These are phyloP conservation scores for Solanum pimpinellifolium DNA, from an alignment of 257 asterid species.

Conservation along the genomic window DNA sequence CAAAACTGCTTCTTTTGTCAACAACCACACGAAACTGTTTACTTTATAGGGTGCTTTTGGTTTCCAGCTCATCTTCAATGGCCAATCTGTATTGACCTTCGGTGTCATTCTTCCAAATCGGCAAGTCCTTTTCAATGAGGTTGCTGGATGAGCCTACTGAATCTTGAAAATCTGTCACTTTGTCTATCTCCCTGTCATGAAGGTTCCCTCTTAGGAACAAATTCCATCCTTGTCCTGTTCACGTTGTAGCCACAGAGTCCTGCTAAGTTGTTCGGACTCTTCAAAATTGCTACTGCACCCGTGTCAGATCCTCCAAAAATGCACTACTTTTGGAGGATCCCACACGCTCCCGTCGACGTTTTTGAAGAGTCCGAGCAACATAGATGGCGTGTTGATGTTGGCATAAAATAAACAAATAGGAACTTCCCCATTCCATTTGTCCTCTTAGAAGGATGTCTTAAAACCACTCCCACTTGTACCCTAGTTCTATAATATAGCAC, in stretches of 20 bases:
- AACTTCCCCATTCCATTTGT: neutral
- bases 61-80: neutral
- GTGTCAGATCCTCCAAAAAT: too few species aligned
- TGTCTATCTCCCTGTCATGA: neutral
- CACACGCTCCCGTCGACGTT: too few species aligned
- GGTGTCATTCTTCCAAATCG: neutral
- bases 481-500: neutral
- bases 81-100: neutral
- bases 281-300: too few species aligned
- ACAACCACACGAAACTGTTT: neutral
- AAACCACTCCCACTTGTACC: neutral
- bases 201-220: neutral
- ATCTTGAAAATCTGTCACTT: neutral
- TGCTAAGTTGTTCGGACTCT: too few species aligned
- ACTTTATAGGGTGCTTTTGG: neutral
- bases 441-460: neutral
- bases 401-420: neutral
- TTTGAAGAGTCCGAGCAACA: too few species aligned
- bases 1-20: neutral
- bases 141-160: neutral
- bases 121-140: neutral
- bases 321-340: too few species aligned
- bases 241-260: neutral
- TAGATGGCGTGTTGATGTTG: neutral
- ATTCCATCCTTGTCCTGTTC: neutral